Conservation (phyloP, 331 rosid genomes). For the Arachis monticola region DNA sequence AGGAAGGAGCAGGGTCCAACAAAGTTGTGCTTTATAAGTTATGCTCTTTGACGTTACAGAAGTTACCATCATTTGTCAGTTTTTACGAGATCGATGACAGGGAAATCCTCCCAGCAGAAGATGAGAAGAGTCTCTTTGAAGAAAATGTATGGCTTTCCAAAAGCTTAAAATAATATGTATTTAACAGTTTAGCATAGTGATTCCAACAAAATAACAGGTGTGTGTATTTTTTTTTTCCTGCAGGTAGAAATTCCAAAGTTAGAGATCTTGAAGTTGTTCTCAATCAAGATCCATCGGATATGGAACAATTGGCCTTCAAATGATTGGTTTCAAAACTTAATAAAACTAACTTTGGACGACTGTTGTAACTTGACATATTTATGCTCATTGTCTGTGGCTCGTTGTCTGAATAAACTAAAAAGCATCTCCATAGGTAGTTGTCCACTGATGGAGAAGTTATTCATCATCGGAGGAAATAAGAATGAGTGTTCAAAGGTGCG, state of each 20-base stretch:
- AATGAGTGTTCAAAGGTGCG: slow-evolving; percentile 4
- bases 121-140: neutral
- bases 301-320: neutral
- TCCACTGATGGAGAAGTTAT: neutral
- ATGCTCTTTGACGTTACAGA: slow-evolving; percentile 29
- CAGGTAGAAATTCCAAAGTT: slow-evolving; percentile 31
- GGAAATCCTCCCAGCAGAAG: neutral
- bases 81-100: neutral
- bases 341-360: neutral
- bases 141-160: neutral
- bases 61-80: slow-evolving; percentile 19
- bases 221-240: neutral
- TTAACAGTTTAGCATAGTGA: neutral
- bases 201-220: neutral
- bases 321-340: neutral
- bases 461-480: neutral
- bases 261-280: slow-evolving; percentile 23
- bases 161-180: neutral
- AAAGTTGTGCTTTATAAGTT: slow-evolving; percentile 32
- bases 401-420: slow-evolving; percentile 12
- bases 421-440: neutral
- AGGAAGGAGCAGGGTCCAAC: neutral
- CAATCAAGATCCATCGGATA: neutral
- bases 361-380: neutral
- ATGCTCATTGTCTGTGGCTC: slow-evolving; percentile 29